These are phyloP conservation scores for Zizania latifolia DNA, from an alignment of 176 grass and related monocot genomes.

Conservation along the genomic window DNA sequence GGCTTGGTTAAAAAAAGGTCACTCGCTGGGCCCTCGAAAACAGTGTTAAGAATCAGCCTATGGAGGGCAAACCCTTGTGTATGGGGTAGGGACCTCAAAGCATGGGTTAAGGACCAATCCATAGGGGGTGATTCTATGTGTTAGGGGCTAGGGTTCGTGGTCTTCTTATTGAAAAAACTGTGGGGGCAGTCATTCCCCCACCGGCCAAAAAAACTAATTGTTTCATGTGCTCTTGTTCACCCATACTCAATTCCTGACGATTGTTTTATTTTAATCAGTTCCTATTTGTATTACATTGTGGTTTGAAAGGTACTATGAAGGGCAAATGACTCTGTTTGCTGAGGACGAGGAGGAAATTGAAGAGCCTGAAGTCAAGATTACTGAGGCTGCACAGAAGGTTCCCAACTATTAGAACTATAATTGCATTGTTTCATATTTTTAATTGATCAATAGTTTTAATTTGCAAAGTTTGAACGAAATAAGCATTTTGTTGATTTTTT, in stretches of 20 bases:
- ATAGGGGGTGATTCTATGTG: no score
- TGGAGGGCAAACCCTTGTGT: no score
- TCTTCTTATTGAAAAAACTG: no score
- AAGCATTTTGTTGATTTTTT: neutral
- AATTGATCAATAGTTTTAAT: neutral
- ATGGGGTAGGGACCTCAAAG: no score
- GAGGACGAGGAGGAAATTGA: constrained; percentile 53
- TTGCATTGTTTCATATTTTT: neutral
- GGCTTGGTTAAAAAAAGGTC: no score
- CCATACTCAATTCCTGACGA: neutral
- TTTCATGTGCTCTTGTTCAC: neutral
- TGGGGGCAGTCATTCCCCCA: no score
- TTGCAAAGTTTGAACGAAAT: neutral
- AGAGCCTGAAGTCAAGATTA: constrained; percentile 55
- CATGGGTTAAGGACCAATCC: no score
- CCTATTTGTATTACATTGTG: neutral
- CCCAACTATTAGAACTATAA: neutral
- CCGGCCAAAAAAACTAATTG: no score
- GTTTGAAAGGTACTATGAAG: constrained; percentile 66
- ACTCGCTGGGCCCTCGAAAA: no score
- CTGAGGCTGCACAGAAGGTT: constrained; percentile 94
- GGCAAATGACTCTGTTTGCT: constrained; percentile 48
- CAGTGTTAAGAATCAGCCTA: no score
- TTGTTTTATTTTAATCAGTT: constrained; percentile 2
- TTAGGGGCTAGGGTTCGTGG: no score